Evolutionary conservation across 441 rosid genomes (phyloP), one percentile per base, ranked within the genome.

Genomic region (Brassica balearica): DNA sequence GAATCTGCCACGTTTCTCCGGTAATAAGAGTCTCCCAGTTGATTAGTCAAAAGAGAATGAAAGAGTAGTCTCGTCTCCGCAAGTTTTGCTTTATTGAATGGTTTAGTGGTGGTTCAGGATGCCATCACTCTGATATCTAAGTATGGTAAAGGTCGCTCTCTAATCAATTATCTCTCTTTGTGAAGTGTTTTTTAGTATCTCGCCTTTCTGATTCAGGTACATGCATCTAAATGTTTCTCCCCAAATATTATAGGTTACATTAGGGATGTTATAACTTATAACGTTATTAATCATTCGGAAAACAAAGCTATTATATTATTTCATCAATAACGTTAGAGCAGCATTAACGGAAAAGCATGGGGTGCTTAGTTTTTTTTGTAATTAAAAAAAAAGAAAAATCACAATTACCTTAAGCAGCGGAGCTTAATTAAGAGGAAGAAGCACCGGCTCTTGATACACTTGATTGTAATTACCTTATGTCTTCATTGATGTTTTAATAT

Each of bases 1-100:
- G 71, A 46, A 53, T 38, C 61, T 34, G 74, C 78, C 81, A 78
- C 81, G 77, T 72, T 17, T 5, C n/a, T 1, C 19, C 6, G 48
- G 65, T 48, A 12, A n/a, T 34, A 34, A 34, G n/a, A 2, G 22
- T 5, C 65, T 1, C n/a, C 2, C 62, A 1, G 29, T 11, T 74
- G 56, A 36, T 71, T 58, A 11, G 55, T 71, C 74, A 70, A 69
- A 25, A 11, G 36, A 60, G 19, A 62, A 3, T 62, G 66, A 5
- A 62, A 62, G 66, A 62, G 62, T 55, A 22, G 62, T 58, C 2
- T 10, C 25, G 25, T 9, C n/a, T 20, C 53, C 53, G 53, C 53
- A 46, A 46, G 53, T 46, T 46, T 3, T 11, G 14, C 14, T 46
- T 38, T 46, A 46, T 11, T 46, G 14, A 46, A 46, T 46, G 53